These are phyloP conservation scores for Neurospora sublineolata DNA, from an alignment of 495 filamentous ascomycete genomes.

Conservation along the genomic window DNA sequence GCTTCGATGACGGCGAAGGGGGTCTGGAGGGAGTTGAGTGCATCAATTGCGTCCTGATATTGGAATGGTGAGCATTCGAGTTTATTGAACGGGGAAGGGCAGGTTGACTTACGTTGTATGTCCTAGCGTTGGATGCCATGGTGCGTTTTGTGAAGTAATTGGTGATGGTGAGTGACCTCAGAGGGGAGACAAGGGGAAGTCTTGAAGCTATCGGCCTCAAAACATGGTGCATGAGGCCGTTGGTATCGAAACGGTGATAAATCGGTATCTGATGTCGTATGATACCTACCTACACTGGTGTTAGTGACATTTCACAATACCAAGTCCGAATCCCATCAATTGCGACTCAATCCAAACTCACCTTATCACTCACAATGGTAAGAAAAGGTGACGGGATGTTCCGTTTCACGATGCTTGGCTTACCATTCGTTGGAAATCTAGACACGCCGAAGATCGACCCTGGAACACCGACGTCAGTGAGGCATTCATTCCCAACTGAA, in stretches of 20 bases:
- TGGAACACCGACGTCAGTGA: background rate
- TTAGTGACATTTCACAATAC: background rate
- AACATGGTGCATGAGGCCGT: background rate
- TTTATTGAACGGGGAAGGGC: background rate
- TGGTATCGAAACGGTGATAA: background rate
- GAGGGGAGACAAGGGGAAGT: background rate
- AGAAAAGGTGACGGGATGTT: background rate
- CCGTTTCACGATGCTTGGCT: background rate
- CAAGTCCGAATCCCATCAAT: background rate
- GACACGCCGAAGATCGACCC: background rate
- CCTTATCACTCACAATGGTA: background rate
- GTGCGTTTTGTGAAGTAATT: background rate
- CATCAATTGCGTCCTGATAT: conserved; percentile 62
- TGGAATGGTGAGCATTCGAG: background rate
- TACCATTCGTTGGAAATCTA: background rate
- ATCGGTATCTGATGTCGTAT: background rate
- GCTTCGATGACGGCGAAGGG: conserved; percentile 70
- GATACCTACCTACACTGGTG: background rate
- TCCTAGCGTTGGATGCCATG: conserved; percentile 9
- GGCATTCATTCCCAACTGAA: background rate
- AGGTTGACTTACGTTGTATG: conserved; percentile 12
- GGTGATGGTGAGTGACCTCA: background rate
- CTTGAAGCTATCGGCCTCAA: background rate
- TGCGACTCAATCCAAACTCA: background rate
- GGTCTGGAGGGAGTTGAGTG: conserved; percentile 83